Evolutionary conservation across 495 filamentous ascomycete species (phyloP).

Genomic region (Baudoinia panamericana): DNA sequence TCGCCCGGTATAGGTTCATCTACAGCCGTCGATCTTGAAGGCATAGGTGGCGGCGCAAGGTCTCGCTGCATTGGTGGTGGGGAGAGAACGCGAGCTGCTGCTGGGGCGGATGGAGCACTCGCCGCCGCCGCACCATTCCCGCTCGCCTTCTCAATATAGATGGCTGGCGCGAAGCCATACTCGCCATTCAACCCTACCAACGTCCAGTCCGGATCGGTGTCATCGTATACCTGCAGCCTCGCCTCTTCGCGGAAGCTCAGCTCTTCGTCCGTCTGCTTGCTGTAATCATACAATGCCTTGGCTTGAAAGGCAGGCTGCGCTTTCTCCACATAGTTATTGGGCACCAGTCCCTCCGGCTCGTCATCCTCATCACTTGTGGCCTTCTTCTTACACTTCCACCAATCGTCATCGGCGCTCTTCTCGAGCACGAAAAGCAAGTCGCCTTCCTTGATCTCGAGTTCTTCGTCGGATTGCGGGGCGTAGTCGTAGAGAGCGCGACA

Average conservation of each 20-base stretch:
- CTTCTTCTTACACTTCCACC: slow-evolving; percentile 99
- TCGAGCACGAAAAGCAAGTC: slow-evolving; percentile 88
- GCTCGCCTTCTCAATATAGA: slow-evolving; percentile 71
- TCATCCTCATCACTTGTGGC: slow-evolving; percentile 81
- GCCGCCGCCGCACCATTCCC: slow-evolving; percentile 14
- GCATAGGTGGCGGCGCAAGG: slow-evolving; percentile 27
- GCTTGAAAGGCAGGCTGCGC: slow-evolving; percentile 52
- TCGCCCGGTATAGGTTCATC: slow-evolving; percentile 20
- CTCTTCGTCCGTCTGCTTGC: slow-evolving; percentile 93
- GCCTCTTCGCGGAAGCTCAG: slow-evolving; percentile 90
- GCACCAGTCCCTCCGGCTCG: slow-evolving; percentile 84
- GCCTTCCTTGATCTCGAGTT: slow-evolving; percentile 77
- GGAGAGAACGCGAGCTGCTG: neutral
- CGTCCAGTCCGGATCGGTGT: slow-evolving; percentile 90
- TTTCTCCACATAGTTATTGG: slow-evolving; percentile 93
- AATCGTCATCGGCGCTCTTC: slow-evolving; percentile 79
- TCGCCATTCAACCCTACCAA: slow-evolving; percentile 73
- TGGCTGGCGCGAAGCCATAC: slow-evolving; percentile 92
- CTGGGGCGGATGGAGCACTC: neutral
- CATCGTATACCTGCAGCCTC: slow-evolving; percentile 71
- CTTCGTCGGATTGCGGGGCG: slow-evolving; percentile 71
- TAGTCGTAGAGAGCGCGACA: slow-evolving; percentile 94
- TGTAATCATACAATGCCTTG: slow-evolving; percentile 90
- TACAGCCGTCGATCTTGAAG: slow-evolving; percentile 14
- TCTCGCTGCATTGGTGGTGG: slow-evolving; percentile 8